Base-by-base conservation (phyloP, 192 early-diverging fungal genomes). In the Coemansia sp. region DNA sequence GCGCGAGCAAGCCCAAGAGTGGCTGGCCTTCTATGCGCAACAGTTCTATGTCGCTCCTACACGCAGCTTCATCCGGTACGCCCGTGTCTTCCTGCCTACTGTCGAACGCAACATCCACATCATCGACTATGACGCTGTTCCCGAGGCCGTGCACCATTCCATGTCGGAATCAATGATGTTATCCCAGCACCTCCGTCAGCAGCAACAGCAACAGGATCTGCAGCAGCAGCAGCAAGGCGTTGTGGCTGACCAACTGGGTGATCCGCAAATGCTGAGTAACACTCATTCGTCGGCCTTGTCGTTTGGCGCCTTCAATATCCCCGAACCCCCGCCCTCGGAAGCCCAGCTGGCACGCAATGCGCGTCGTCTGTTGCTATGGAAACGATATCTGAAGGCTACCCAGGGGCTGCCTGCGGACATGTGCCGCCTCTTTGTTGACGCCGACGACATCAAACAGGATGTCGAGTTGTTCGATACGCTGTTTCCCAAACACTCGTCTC, bases 11-110 rank as follows among this genome's bases (percentile, higher is more conserved):
- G 79, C 74, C 17, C 75, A 82, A 58, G 68, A 73, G 36, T 82
- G 79, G 79, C 55, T 82, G 71, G 75, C 79, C 17, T 76, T 77
- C 33, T 82, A 82, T n/a, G 74, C 79, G 9, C 79, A 82, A 41
- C 46, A 65, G 65, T 76, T 82, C 46, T 76, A 77, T 33, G 79
- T 82, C 5, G 71, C 79, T n/a, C 79, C 75, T 0, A 76, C 74
- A 0, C 75, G 61, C 33, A 75, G 73, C 43, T 81, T 72, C 15
- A 43, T 75, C 11, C 66, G 69, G n/a, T 72, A 72, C 52, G 53
- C 73, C 14, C 62, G 62, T 8, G 35, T 63, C 9, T 81, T 75
- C 41, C 59, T 81, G 66, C 78, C 78, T 3, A 69, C 66, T 6
- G 66, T 81, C 3, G 60, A 81, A 59, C 58, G 57, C 46, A 62